Evolutionary conservation across 768 basidiomycete species (phyloP).

Genomic region (Pholiota microspora): DNA sequence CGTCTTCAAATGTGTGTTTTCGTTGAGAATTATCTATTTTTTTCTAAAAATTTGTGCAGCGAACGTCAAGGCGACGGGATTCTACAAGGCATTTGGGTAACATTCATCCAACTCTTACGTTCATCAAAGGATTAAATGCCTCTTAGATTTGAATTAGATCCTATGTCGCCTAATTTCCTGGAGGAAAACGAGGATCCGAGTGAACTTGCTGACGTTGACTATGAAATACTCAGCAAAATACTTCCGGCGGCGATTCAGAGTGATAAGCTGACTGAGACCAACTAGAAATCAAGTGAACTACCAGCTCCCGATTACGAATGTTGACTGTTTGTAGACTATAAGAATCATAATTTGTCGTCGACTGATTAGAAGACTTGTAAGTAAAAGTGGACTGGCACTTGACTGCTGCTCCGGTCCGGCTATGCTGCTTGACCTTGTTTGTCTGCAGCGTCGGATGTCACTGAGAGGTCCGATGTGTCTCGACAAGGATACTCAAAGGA

Average conservation of each 20-base stretch:
- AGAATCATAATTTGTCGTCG: no score
- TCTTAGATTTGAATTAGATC: slow-evolving; percentile 53
- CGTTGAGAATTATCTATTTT: no score
- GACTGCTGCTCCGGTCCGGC: no score
- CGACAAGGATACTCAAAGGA: slow-evolving; percentile 2
- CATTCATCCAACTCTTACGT: neutral
- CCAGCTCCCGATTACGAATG: no score
- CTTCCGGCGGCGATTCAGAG: slow-evolving; percentile 4
- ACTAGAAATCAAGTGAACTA: no score
- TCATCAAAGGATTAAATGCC: neutral
- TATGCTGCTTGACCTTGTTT: slow-evolving; percentile 17
- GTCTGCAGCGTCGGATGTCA: slow-evolving; percentile 13
- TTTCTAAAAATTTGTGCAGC: neutral
- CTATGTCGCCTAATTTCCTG: slow-evolving; percentile 44
- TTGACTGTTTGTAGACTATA: no score
- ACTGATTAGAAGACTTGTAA: no score
- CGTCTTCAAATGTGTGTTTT: slow-evolving; percentile 61
- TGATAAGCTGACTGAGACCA: neutral
- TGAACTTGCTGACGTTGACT: slow-evolving; percentile 37
- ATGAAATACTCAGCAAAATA: slow-evolving; percentile 42
- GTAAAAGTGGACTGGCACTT: no score
- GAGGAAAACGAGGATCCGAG: slow-evolving; percentile 21
- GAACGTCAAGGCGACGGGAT: slow-evolving; percentile 30
- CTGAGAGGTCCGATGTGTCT: slow-evolving; percentile 9
- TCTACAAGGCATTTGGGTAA: slow-evolving; percentile 59